Evolutionary conservation across 2,329 filamentous ascomycete species (phyloP), one percentile per base, ranked within the genome.

Genomic region (Chaetothyriales sp.): DNA sequence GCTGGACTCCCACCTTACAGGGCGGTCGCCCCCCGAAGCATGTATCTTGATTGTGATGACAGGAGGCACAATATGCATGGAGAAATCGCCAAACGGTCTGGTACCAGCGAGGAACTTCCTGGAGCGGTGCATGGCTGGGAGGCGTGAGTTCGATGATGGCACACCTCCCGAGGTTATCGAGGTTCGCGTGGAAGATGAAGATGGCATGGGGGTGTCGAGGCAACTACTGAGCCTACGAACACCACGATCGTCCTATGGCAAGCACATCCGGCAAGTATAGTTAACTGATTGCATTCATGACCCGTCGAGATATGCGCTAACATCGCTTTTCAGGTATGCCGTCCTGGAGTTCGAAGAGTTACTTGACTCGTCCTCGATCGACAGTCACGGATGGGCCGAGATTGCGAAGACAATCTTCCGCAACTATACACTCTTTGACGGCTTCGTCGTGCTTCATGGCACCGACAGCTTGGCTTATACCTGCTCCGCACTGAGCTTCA

Each of bases 391-490:
- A 52, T 95, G 87, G 89, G 81, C 84, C 9, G 78, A 87, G 63
- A 92, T 95, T 63, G 86, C 88, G 1, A 70, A 75, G 48, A 79
- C 83, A n/a, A 79, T 95, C 58, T 76, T 80, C 59, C 79, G 83
- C 56, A 95, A 95, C 67, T 95, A 95, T 66, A 81, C 82, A 55
- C 75, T 86, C 0, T 95, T 88, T 62, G 89, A 95, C 65, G 87
- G 85, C 18, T 95, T 95, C 63, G 86, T 95, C 19, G 81, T 95
- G 43, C 79, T 94, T 32, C 88, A 95, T 66, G 88, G 88, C 54
- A 95, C 88, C 5, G 88, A 95, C 67, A 93, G 86, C 44, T 73
- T 95, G 48, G 85, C 84, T 18, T 95, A 95, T 68, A 92, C 87
- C 3, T 85, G 85, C 55, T 93, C 87, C 4, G 89, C 89, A 2